Percentiles rank a stretch among this genome's conserved stretches.
phyloP scores from a whole-genome alignment of 129 eudicot species.

The Lactuca sativa region DNA sequence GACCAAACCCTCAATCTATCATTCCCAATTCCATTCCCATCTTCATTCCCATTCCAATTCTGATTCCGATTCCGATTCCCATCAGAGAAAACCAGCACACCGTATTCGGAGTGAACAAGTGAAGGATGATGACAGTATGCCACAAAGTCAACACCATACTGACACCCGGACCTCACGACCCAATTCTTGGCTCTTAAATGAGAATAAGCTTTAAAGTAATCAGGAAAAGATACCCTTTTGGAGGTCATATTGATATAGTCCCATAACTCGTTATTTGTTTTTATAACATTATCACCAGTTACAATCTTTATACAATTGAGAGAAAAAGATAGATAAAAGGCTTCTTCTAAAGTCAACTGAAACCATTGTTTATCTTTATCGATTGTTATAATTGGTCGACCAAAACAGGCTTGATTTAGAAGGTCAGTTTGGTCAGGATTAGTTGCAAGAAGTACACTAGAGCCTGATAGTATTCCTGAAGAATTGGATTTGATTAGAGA shows the following conservation, averaged over 20 bases:
- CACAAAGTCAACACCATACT: constrained; percentile 80
- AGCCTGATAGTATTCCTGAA: constrained; percentile 53
- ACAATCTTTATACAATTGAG: constrained; percentile 52
- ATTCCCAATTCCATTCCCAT: constrained; percentile 31
- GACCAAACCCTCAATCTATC: constrained; percentile 79
- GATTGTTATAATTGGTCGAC: constrained; percentile 52
- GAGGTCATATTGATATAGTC: constrained; percentile 34
- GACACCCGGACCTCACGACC: constrained; percentile 75
- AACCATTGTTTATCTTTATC: constrained; percentile 72
- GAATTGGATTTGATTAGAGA: constrained; percentile 47
- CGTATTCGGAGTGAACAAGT: constrained; percentile 65
- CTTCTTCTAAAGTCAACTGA: constrained; percentile 64
- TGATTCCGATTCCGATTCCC: constrained; percentile 31
- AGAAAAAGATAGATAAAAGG: constrained; percentile 49
- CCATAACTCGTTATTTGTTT: constrained; percentile 56
- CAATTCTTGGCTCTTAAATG: constrained; percentile 73
- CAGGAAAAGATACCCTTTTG: constrained; percentile 37
- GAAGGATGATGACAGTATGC: constrained; percentile 85
- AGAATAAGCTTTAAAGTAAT: constrained; percentile 55
- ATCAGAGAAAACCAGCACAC: constrained; percentile 49
- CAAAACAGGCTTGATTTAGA: constrained; percentile 66
- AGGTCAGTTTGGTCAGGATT: constrained; percentile 59
- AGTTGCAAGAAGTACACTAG: constrained; percentile 48
- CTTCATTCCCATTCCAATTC: constrained; percentile 24
- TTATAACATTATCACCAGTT: constrained; percentile 27